These are phyloP conservation scores for Zopfochytrium polystomum DNA, from an alignment of 371 early-diverging fungal genomes.

Conservation along the genomic window DNA sequence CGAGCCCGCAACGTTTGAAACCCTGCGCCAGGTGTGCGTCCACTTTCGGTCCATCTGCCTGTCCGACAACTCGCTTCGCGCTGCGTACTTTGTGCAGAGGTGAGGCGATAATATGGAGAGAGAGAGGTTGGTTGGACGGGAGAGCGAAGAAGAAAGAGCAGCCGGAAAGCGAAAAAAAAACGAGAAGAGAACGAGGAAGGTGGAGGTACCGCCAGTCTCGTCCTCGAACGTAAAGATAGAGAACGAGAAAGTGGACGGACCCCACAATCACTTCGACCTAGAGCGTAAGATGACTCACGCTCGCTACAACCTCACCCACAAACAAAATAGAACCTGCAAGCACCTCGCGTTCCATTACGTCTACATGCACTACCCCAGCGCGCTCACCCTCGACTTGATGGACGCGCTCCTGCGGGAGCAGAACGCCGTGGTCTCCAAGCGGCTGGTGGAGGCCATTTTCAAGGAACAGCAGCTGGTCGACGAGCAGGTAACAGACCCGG, in stretches of 20 bases:
- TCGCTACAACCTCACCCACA: not conserved
- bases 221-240: no score
- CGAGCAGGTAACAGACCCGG: no score
- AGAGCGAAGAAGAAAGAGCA: no score
- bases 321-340: slow-evolving; percentile 17
- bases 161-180: no score
- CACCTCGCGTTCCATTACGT: slow-evolving; percentile 23
- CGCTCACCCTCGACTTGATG: slow-evolving; percentile 23
- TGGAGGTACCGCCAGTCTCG: no score
- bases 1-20: slow-evolving; percentile 17
- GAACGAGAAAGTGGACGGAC: no score
- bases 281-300: not conserved
- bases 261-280: no score
- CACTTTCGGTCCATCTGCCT: slow-evolving; percentile 8
- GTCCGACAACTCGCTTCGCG: slow-evolving; percentile 14
- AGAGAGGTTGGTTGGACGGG: no score
- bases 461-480: slow-evolving; percentile 9
- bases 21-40: slow-evolving; percentile 16
- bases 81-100: slow-evolving; percentile 17
- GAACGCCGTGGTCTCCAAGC: slow-evolving; percentile 27
- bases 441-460: slow-evolving; percentile 21
- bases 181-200: no score
- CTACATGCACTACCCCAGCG: slow-evolving; percentile 9
- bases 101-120: no score
- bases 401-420: slow-evolving; percentile 19